Conservation (phyloP, 2,329 filamentous ascomycete species). For the Fusarium coffeatum region DNA sequence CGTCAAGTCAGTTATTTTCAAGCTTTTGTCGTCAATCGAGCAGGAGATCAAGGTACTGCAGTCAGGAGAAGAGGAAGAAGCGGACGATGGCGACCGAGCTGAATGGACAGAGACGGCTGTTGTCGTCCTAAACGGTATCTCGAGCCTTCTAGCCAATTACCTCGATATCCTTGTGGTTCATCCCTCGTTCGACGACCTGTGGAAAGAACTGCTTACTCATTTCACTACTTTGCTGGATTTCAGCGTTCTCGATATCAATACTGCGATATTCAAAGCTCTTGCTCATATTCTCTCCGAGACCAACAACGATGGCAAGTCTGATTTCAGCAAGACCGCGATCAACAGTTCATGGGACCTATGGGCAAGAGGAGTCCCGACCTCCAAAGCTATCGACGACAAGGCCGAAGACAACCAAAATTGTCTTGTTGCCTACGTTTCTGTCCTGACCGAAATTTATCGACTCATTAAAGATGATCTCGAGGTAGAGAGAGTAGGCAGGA, state of each 20-base stretch:
- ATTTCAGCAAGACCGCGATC: conserved; percentile 64
- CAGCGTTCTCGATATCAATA: conserved; percentile 75
- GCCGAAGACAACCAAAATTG: conserved; percentile 79
- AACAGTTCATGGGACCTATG: conserved; percentile 76
- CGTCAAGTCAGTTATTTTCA: conserved; percentile 83
- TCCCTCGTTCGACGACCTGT: conserved; percentile 75
- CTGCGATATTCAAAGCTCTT: conserved; percentile 75
- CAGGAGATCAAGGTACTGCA: conserved; percentile 59
- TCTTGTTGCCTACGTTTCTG: conserved; percentile 83
- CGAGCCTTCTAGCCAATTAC: conserved; percentile 79
- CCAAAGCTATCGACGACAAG: conserved; percentile 51
- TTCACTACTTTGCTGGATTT: conserved; percentile 74
- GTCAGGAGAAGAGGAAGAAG: conserved; percentile 53
- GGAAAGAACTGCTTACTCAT: conserved; percentile 78
- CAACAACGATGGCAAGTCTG: conserved; percentile 55
- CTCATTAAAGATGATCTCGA: conserved; percentile 75
- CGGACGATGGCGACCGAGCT: conserved; percentile 57
- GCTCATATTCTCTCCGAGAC: conserved; percentile 69
- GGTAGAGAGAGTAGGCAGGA: conserved; percentile 70
- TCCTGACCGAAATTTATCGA: conserved; percentile 81
- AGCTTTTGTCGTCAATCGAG: conserved; percentile 78
- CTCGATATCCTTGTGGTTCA: conserved; percentile 77
- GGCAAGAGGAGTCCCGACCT: conserved; percentile 71
- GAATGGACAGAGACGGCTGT: conserved; percentile 82
- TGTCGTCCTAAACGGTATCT: conserved; percentile 78